Evolutionary conservation across 805 yeast genomes (phyloP), one percentile per base, ranked within the genome.

Genomic region (Ogataea trehaloabstinens): DNA sequence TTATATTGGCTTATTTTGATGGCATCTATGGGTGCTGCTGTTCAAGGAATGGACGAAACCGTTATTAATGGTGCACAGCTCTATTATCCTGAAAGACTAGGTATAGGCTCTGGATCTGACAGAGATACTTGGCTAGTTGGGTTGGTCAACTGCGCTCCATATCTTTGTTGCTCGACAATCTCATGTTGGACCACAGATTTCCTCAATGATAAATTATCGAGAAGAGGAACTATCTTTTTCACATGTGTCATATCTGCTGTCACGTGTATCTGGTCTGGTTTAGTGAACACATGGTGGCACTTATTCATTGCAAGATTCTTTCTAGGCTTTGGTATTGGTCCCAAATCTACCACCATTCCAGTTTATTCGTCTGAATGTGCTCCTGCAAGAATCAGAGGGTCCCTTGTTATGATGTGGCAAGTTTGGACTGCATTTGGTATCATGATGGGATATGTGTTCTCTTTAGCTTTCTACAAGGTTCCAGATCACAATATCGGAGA

Each of bases 21-120:
- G 48, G 79, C 83, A n/a, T 81, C 88, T 1, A 71, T 82, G 76
- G 83, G 85, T 37, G 90, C 89, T 16, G 85, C 85, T 16, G 83
- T 82, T 28, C 88, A 82, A 58, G 89, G 90, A 59, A 82, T 83
- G 81, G 89, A 83, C 61, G 87, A 83, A 58, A 68, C 85, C 4
- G 87, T 83, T 17, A 76, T 82, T 43, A 82, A 81, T 51, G 90
- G 90, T 48, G 89, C 89, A 6, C 68, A 74, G 38, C 60, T 82
- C 37, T 77, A 75, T 54, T 82, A 78, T 56, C 85, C 85, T 2
- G 38, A 47, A 2, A 71, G 65, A 17, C 69, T 82, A 55, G 81
- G 80, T 2, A 67, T 83, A 31, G 71, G 65, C 15, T 51, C 60
- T 15, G 70, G 60, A 16, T 66, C 70, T 32, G 65, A 72, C 32